These are phyloP conservation scores for Pichia insulana DNA, from an alignment of 805 yeast genomes.

Conservation along the genomic window DNA sequence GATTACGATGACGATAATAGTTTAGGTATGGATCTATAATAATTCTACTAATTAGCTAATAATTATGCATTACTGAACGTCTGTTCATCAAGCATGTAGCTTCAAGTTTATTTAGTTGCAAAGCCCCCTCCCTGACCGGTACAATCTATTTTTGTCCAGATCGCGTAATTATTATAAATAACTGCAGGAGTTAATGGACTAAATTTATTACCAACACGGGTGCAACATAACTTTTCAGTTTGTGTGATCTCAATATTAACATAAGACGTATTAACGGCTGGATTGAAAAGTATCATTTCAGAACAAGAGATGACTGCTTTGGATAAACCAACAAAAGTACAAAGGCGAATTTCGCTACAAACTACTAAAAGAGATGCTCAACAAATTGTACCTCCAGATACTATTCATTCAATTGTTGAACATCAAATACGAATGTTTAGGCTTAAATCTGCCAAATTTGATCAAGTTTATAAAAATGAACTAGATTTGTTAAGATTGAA, in stretches of 20 bases:
- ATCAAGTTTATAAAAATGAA: constrained; percentile 2
- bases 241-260: too few relatives aligned
- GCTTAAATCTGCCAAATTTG: neutral
- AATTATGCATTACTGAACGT: too few relatives aligned
- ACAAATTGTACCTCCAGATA: neutral
- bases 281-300: too few relatives aligned
- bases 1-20: neutral
- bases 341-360: constrained; percentile 4
- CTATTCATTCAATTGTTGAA: constrained; percentile 1
- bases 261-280: too few relatives aligned
- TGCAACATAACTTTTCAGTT: too few relatives aligned
- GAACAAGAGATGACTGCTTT: neutral
- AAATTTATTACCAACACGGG: too few relatives aligned
- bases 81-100: too few relatives aligned
- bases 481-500: neutral
- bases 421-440: constrained; percentile 2
- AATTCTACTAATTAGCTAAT: neutral
- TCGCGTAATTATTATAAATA: too few relatives aligned
- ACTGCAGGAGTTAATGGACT: too few relatives aligned
- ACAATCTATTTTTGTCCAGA: too few relatives aligned
- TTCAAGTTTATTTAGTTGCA: too few relatives aligned
- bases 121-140: too few relatives aligned
- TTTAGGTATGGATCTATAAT: constrained; percentile 6
- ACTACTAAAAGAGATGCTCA: neutral
- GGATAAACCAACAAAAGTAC: neutral